Evolutionary conservation across 176 grass and related monocot species (phyloP).

Genomic region (Poa pratensis): DNA sequence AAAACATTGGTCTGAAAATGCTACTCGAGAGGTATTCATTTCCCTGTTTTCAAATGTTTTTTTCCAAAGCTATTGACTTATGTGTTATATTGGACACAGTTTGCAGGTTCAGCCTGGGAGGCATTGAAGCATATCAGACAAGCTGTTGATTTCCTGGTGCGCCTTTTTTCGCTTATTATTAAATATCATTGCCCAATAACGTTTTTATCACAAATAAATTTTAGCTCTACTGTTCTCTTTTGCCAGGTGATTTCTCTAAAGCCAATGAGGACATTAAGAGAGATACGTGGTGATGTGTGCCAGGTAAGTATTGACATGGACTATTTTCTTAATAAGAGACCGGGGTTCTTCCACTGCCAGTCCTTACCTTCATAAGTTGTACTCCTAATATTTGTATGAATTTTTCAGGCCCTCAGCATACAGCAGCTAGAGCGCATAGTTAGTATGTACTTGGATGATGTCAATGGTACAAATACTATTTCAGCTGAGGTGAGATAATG

Average conservation of each 20-base stretch:
- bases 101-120: conserved; percentile 77
- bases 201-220: conserved; percentile 26
- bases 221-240: conserved; percentile 21
- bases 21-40: conserved; percentile 73
- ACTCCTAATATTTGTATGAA: conserved; percentile 41
- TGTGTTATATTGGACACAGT: conserved; percentile 57
- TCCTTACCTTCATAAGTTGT: conserved; percentile 21
- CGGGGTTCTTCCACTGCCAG: conserved; percentile 19
- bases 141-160: conserved; percentile 90
- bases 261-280: conserved; percentile 74
- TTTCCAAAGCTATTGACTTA: conserved; percentile 43
- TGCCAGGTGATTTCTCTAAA: conserved; percentile 87
- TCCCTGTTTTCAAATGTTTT: conserved; percentile 34
- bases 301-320: conserved; percentile 58
- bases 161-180: conserved; percentile 23
- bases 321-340: conserved; percentile 32
- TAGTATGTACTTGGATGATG: conserved; percentile 90
- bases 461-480: conserved; percentile 84
- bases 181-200: conserved; percentile 15
- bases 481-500: conserved; percentile 74
- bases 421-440: conserved; percentile 89
- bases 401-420: conserved; percentile 74
- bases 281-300: conserved; percentile 86
- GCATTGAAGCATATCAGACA: conserved; percentile 85
- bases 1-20: conserved; percentile 77